Percentiles rank a stretch among this genome's conserved stretches.
Conservation (phyloP, 371 early-diverging fungal species). For the Mortierella sp. region DNA sequence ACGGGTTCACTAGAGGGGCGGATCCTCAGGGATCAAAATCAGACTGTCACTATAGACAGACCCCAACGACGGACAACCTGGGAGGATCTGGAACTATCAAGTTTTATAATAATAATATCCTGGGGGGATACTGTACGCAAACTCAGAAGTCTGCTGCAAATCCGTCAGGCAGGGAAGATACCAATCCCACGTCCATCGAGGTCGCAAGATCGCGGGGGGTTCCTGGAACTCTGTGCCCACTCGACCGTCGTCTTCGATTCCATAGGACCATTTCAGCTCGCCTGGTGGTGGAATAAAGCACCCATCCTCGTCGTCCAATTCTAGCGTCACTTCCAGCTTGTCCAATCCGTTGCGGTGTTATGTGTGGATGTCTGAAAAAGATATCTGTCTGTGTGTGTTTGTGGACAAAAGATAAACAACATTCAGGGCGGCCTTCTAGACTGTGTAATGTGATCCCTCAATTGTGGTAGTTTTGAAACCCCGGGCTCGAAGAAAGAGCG, state of each 20-base stretch:
- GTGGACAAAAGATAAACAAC: no score
- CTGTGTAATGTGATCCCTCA: no score
- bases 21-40: neutral
- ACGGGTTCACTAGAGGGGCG: neutral
- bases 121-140: neutral
- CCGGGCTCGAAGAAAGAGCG: no score
- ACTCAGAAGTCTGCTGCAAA: neutral
- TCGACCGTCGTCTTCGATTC: neutral
- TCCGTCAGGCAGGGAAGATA: neutral
- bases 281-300: neutral
- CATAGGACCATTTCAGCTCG: constrained; percentile 2
- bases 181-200: constrained; percentile 1
- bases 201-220: neutral
- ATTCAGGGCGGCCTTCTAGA: no score
- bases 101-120: no score
- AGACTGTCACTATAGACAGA: neutral
- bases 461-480: no score
- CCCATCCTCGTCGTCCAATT: neutral
- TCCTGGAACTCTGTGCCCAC: neutral
- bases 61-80: no score
- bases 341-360: no score
- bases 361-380: no score
- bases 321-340: neutral
- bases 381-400: no score
- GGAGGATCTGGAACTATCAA: no score